phyloP scores from a whole-genome alignment of 805 yeast species.

The Zygosaccharomyces kombuchaensis region DNA sequence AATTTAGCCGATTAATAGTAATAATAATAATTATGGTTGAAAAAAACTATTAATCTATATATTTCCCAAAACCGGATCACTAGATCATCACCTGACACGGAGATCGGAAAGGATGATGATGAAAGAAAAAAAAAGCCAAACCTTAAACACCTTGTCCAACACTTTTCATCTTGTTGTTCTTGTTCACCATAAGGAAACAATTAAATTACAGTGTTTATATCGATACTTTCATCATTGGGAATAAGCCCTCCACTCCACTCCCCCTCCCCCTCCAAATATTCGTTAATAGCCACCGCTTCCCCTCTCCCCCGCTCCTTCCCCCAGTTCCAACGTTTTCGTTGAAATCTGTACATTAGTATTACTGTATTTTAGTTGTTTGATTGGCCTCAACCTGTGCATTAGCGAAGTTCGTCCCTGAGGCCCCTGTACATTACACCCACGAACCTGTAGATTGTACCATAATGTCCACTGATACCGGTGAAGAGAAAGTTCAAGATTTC shows the following conservation, averaged over 20 bases:
- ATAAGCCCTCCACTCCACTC: neutral
- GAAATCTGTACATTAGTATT: constrained; percentile 13
- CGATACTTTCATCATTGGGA: neutral
- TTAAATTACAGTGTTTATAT: too few species aligned
- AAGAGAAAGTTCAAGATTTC: constrained; percentile 8
- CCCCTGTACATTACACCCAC: constrained; percentile 3
- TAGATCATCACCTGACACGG: too few species aligned
- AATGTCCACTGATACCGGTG: constrained; percentile 15
- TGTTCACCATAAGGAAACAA: too few species aligned
- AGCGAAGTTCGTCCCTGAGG: neutral
- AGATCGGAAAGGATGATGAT: too few species aligned
- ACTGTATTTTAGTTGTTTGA: constrained; percentile 7
- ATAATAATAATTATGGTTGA: constrained; percentile 2
- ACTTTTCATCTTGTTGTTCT: too few species aligned
- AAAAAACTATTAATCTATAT: neutral
- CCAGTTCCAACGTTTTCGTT: constrained; percentile 2
- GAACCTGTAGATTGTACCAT: neutral
- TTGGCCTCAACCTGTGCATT: constrained; percentile 3
- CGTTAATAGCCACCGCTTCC: neutral
- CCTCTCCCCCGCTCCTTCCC: neutral
- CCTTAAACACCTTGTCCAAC: too few species aligned
- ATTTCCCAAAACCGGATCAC: too few species aligned
- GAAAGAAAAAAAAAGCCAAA: too few species aligned
- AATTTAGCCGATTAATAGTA: constrained; percentile 9
- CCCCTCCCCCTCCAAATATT: neutral